Base-by-base conservation (phyloP, 768 basidiomycete genomes). In the Termitomyces sp. region DNA sequence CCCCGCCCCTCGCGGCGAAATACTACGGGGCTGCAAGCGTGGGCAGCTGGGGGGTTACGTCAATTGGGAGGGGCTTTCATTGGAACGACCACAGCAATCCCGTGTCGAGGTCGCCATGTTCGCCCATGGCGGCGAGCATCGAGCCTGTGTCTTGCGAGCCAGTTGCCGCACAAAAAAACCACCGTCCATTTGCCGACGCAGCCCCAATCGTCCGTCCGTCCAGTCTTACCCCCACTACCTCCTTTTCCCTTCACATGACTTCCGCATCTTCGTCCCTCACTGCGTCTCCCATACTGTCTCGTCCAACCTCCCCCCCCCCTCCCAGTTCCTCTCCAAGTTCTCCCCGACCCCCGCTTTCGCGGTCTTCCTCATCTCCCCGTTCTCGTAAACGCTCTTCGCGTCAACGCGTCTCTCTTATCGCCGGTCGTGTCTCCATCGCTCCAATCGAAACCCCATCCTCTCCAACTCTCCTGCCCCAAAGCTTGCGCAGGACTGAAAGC, bases 21-120 rank as follows among this genome's bases (percentile, higher is more conserved):
- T 77, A 86, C 19, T 84, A 85, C 71, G 76, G 82, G 58, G 74
- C 86, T 7, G 79, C 87, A 40, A 88, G 86, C 58, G 84, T 87
- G 53, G 83, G 85, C 32, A 91, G 89, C 71, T 93, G 89, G 89
- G 87, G 87, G 7, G 90, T 93, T 59, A 92, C 91, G 19, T 90
- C 83, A 37, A 86, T 92, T 46, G 91, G 91, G 11, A 83, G 88
- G 46, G 91, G 91, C 17, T 92, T 90, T 66, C 77, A 89, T 69
- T 92, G 90, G 88, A 78, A 77, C 54, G 71, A 77, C 57, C 73
- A 71, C 49, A 69, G 72, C 42, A 76, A 76, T 35, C 67, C 68
- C 25, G 1, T 6, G 5, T 25, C 54, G 43, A 61, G 53, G 54
- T 57, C 62, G 9, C 52, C 61, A 53, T 65, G 46, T 47, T 55